Conservation (phyloP, 805 yeast genomes). For the Diddensiella santjacobensis region DNA sequence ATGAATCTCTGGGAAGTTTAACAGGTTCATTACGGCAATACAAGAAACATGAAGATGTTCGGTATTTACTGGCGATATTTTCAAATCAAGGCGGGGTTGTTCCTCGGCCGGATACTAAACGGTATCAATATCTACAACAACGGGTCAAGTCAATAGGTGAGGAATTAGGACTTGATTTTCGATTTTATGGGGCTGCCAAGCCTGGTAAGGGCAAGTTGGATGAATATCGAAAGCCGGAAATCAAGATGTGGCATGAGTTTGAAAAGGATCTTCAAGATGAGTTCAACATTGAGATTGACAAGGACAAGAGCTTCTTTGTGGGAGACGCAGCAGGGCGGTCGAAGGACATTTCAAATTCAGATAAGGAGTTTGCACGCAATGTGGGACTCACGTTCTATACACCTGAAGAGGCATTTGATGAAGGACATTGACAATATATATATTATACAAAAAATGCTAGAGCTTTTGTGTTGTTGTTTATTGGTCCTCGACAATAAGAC, state of each 20-base stretch:
- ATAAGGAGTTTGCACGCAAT: conserved; percentile 60
- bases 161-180: conserved; percentile 33
- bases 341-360: conserved; percentile 77
- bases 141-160: conserved; percentile 29
- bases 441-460: background rate
- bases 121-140: conserved; percentile 35
- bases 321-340: conserved; percentile 96
- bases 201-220: conserved; percentile 32
- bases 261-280: conserved; percentile 37
- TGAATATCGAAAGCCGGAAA: conserved; percentile 59
- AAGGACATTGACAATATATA: background rate
- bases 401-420: conserved; percentile 68
- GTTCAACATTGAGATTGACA: conserved; percentile 36
- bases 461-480: background rate
- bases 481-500: conserved; percentile 69
- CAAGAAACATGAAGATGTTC: conserved; percentile 12
- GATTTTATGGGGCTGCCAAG: conserved; percentile 65
- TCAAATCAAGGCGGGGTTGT: conserved; percentile 81
- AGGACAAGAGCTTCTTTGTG: conserved; percentile 55
- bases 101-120: conserved; percentile 33
- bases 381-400: conserved; percentile 51
- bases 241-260: conserved; percentile 72
- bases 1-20: background rate
- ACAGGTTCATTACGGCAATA: background rate
- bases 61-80: conserved; percentile 58